These are phyloP conservation scores for Puccinellia tenuiflora DNA, from an alignment of 176 grass and related monocot genomes.

Conservation along the genomic window DNA sequence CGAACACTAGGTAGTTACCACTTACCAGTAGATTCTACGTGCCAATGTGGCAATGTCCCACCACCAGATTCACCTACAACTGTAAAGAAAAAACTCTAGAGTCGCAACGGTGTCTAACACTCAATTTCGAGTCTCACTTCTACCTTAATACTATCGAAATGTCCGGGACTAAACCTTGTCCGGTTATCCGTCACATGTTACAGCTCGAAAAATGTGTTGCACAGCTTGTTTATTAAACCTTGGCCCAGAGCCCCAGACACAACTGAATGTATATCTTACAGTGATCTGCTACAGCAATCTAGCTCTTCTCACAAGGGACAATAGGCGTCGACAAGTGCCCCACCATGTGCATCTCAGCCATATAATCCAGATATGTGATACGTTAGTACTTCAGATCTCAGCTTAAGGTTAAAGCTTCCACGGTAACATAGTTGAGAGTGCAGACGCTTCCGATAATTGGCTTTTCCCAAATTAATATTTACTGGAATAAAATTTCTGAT, in stretches of 20 bases:
- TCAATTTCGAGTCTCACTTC: neutral
- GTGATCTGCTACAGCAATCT: neutral
- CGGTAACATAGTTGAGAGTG: neutral
- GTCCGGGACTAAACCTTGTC: neutral
- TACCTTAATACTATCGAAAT: neutral
- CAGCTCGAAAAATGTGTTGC: neutral
- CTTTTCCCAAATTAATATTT: neutral
- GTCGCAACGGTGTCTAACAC: neutral
- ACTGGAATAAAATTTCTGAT: neutral
- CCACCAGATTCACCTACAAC: neutral
- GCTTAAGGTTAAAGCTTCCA: neutral
- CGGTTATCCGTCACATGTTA: neutral
- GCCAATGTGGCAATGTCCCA: neutral
- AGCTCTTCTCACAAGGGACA: neutral
- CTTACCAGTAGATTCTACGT: neutral
- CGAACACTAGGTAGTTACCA: neutral
- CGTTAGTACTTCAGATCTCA: slow-evolving; percentile 12
- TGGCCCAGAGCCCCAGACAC: neutral
- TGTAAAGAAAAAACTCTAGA: neutral
- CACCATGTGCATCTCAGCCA: slow-evolving; percentile 32
- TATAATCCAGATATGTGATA: neutral
- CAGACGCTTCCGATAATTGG: neutral
- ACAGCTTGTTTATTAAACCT: neutral
- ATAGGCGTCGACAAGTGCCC: neutral
- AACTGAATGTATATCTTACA: neutral